Evolutionary conservation across 208 protist genomes (phyloP).

Genomic region (Trypanosoma platydactyli): DNA sequence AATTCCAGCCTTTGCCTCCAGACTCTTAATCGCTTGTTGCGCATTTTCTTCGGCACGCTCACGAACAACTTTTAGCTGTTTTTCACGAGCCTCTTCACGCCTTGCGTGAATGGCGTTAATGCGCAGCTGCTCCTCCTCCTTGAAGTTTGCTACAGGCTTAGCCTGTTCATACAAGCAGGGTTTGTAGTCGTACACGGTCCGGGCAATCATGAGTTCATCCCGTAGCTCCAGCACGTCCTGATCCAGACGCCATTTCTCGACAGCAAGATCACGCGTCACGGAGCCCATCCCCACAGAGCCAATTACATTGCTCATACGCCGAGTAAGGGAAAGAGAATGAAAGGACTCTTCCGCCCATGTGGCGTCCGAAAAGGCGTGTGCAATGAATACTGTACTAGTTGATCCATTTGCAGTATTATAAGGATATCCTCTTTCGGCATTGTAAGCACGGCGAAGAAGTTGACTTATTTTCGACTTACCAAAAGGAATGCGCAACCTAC

Average conservation of each 20-base stretch:
- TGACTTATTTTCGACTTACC: slow-evolving; percentile 91
- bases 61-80: slow-evolving; percentile 65
- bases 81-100: slow-evolving; percentile 75
- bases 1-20: slow-evolving; percentile 74
- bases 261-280: slow-evolving; percentile 82
- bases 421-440: slow-evolving; percentile 83
- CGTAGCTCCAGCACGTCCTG: slow-evolving; percentile 88
- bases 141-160: slow-evolving; percentile 84
- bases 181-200: slow-evolving; percentile 36
- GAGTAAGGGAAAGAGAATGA: slow-evolving; percentile 83
- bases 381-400: slow-evolving; percentile 77
- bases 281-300: slow-evolving; percentile 83
- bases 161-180: slow-evolving; percentile 59
- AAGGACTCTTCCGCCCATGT: slow-evolving; percentile 88
- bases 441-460: slow-evolving; percentile 89
- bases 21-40: slow-evolving; percentile 65
- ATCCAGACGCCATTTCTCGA: slow-evolving; percentile 92
- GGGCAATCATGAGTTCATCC: slow-evolving; percentile 86
- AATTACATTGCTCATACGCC: slow-evolving; percentile 81
- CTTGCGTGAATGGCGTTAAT: slow-evolving; percentile 75
- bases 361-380: slow-evolving; percentile 81
- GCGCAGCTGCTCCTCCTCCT: slow-evolving; percentile 81
- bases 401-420: slow-evolving; percentile 65
- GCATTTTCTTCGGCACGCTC: slow-evolving; percentile 77
- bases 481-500: slow-evolving; percentile 89